Base-by-base conservation (phyloP, 129 eudicot species). In the Chrysanthemum seticuspe region DNA sequence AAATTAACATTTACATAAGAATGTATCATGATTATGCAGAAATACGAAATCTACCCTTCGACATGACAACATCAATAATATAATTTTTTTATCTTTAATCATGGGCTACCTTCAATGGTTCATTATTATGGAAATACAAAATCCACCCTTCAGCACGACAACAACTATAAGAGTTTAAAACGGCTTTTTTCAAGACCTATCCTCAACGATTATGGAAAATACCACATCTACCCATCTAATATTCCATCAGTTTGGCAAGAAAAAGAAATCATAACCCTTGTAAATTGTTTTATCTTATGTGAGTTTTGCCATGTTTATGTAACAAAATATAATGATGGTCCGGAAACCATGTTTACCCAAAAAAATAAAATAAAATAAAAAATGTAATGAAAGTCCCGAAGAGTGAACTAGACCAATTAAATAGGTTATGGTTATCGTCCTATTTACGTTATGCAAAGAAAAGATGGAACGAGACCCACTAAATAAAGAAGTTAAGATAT, bases 31-130 rank as follows among this genome's bases (percentile, higher is more conserved):
- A 64, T 36, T 44, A 23, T 15, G 7, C 6, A 67, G n/a, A 67
- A 67, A 67, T 67, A 44, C 51, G 40, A n/a, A 66, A 67, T 56
- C 58, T 55, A 67, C 73, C 74, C 58, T 55, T 75, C 7, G 44
- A 53, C 73, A 67, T 2, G n/a, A 60, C 48, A 72, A 13, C 58
- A 25, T 73, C 67, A 59, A 72, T 44, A 48, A 64, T 44, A 71
- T 47, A 73, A 49, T n/a, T 58, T 58, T 58, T 56, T 9, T 40
- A 3, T 6, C 60, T 19, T 40, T 58, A 0, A 40, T 74, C 47
- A 23, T 23, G 66, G 3, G 18, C n/a, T 53, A 53, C 58, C 58
- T 4, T 14, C 19, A 53, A 53, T 15, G 15, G 63, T 8, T 58
- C 29, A 58, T 18, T 58, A 6, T 23, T 19, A 25, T 3, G 2